These are phyloP conservation scores for Excoecaria agallocha DNA, from an alignment of 345 rosid genomes.

Conservation along the genomic window DNA sequence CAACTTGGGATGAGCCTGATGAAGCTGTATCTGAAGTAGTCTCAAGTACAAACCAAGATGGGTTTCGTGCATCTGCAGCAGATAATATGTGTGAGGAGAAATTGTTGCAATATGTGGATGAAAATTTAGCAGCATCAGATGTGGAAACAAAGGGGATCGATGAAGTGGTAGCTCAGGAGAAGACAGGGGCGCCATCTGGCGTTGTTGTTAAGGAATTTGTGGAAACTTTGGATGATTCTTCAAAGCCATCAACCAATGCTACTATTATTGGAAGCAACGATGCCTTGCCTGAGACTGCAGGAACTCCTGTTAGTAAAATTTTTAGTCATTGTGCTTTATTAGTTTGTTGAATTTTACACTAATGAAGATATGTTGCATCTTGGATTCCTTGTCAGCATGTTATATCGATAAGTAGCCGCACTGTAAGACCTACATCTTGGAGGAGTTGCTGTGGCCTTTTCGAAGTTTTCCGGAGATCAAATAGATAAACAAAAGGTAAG, in stretches of 20 bases:
- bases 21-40: background rate
- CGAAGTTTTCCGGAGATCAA: constrained; percentile 46
- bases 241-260: constrained; percentile 10
- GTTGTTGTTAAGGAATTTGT: constrained; percentile 19
- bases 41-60: background rate
- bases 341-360: background rate
- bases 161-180: constrained; percentile 23
- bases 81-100: constrained; percentile 14
- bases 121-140: constrained; percentile 7
- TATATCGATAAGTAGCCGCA: constrained; percentile 25
- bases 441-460: constrained; percentile 75
- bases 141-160: constrained; percentile 14
- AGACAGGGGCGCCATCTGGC: constrained; percentile 33
- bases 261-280: constrained; percentile 26
- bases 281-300: constrained; percentile 30
- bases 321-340: background rate
- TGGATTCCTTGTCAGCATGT: constrained; percentile 31
- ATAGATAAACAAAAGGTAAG: constrained; percentile 21
- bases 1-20: background rate
- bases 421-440: constrained; percentile 50
- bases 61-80: background rate
- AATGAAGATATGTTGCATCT: background rate
- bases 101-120: background rate
- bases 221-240: constrained; percentile 7
- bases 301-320: constrained; percentile 40